These are phyloP conservation scores for Triticum timopheevii DNA, from an alignment of 176 grass and related monocot genomes.

Conservation along the genomic window DNA sequence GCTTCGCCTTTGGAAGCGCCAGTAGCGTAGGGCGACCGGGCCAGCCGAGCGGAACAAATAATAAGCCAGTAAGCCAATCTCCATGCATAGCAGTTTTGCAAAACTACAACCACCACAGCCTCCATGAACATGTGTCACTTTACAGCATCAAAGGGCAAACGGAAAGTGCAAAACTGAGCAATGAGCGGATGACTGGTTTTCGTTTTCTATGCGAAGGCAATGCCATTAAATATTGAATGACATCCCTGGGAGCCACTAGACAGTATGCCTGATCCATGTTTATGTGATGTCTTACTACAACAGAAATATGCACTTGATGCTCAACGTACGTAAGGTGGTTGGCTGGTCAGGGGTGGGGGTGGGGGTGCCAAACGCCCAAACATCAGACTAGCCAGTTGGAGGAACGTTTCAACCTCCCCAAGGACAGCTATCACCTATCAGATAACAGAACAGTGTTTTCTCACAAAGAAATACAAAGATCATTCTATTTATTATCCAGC, in stretches of 20 bases:
- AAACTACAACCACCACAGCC: not conserved
- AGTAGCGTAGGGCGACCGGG: no score
- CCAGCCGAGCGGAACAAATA: not conserved
- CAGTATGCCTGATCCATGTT: not conserved
- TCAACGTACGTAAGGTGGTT: constrained; percentile 7
- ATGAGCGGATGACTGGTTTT: not conserved
- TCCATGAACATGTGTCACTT: constrained; percentile 10
- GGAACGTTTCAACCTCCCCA: not conserved
- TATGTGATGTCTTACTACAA: not conserved
- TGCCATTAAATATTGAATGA: not conserved
- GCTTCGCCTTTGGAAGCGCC: no score
- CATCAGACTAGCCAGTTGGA: constrained; percentile 11
- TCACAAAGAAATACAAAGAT: not conserved
- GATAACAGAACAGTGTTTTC: not conserved
- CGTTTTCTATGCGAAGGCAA: constrained; percentile 21
- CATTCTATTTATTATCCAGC: not conserved
- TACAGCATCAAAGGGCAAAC: not conserved
- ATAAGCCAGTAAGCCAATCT: not conserved
- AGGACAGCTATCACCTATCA: not conserved
- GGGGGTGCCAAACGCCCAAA: not conserved
- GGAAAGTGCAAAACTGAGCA: not conserved
- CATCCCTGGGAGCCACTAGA: constrained; percentile 14
- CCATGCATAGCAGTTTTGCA: not conserved
- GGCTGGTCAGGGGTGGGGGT: not conserved
- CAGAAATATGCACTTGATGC: constrained; percentile 6